Evolutionary conservation across 2,329 filamentous ascomycete species (phyloP), one percentile per base, ranked within the genome.

Genomic region (Sarocladium brachiariae): DNA sequence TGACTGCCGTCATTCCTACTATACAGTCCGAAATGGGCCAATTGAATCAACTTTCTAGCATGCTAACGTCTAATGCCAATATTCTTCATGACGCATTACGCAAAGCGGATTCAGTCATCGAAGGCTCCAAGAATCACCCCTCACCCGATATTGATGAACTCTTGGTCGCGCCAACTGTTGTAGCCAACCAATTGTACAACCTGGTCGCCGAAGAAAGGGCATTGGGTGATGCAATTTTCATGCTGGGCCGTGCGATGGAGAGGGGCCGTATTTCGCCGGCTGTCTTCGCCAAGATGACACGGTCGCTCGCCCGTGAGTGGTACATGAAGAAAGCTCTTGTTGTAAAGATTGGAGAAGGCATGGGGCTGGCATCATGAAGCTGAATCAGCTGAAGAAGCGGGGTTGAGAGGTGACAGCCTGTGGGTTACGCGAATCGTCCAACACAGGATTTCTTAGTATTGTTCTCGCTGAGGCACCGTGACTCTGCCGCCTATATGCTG

Each of bases 101-200:
- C 25, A 84, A 87, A 54, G 92, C 92, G 2, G 91, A 96, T 63
- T 72, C 71, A 5, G 83, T 91, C 10, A 88, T 96, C 55, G 78
- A 81, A 37, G 79, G 82, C 49, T 87, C 87, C n/a, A 77, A 81
- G 51, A 74, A 74, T 14, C 82, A 87, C 46, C 76, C 77, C 35
- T 77, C 84, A 1, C 90, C 91, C 0, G 81, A 84, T 45, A 86
- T 97, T 46, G 93, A 99, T 64, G 90, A 95, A 53, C 77, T 97
- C 30, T 75, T 99, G 2, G 89, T 96, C n/a, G 89, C 91, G 2
- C 90, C 92, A 1, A 96, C 89, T 0, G 86, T 96, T 1, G 93
- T 96, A 4, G 89, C 87, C 0, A 91, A 92, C 57, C 93, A 99
- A 72, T 72, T 99, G 19, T 99, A 97, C 67, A 83, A 84, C 45